phyloP scores from a whole-genome alignment of 257 asterid genomes.

The Gentiana dahurica region DNA sequence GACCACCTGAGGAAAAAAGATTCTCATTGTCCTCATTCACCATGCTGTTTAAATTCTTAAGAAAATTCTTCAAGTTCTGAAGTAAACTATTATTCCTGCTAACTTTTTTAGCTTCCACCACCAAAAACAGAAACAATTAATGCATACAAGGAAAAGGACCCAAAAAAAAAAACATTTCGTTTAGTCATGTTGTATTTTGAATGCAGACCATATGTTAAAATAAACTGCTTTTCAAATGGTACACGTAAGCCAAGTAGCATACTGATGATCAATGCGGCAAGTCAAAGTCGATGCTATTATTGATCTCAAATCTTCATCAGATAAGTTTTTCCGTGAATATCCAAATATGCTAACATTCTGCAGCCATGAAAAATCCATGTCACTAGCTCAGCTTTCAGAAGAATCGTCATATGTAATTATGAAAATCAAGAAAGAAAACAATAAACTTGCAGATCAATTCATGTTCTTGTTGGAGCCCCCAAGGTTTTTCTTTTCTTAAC shows the following conservation, averaged over 20 bases:
- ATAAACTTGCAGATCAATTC: background rate
- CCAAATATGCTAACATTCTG: conserved; percentile 37
- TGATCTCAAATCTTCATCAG: conserved; percentile 35
- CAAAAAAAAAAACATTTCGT: too few relatives aligned
- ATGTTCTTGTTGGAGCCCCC: background rate
- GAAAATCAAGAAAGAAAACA: background rate
- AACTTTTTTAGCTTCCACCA: too few relatives aligned
- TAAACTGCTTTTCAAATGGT: too few relatives aligned
- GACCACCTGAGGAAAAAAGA: too few relatives aligned
- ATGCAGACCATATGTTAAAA: too few relatives aligned
- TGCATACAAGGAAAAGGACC: too few relatives aligned
- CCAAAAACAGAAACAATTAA: too few relatives aligned
- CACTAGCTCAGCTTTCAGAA: conserved; percentile 5
- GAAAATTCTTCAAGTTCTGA: too few relatives aligned
- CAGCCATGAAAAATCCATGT: conserved; percentile 12
- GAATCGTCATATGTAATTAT: background rate
- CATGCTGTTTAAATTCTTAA: too few relatives aligned
- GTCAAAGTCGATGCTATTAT: conserved; percentile 39
- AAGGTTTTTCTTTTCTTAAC: background rate
- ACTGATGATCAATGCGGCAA: conserved; percentile 46
- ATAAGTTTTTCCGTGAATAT: conserved; percentile 30
- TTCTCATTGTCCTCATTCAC: too few relatives aligned
- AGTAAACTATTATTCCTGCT: too few relatives aligned
- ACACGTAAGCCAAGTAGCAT: conserved; percentile 12
- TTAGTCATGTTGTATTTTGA: too few relatives aligned